These are phyloP conservation scores for Globisporangium camurandrum DNA, from an alignment of 352 stramenopile species.

Conservation along the genomic window DNA sequence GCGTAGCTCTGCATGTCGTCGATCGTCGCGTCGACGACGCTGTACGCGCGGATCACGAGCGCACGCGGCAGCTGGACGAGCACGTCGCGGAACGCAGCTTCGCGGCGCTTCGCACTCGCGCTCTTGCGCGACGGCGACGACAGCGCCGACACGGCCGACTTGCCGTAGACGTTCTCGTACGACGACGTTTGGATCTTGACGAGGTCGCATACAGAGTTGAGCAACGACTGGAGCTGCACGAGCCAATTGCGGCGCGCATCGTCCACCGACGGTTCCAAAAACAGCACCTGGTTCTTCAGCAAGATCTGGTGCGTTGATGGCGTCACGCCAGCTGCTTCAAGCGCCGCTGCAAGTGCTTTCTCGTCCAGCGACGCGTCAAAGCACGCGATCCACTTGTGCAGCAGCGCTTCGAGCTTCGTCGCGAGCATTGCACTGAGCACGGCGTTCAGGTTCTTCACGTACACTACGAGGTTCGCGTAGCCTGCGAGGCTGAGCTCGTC, in stretches of 20 bases:
- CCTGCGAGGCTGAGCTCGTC: conserved; percentile 94
- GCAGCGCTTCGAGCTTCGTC: conserved; percentile 57
- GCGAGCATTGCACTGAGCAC: conserved; percentile 82
- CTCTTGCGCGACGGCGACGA: conserved; percentile 60
- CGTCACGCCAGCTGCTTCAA: conserved; percentile 36
- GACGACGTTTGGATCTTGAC: conserved; percentile 83
- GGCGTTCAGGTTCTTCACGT: conserved; percentile 88
- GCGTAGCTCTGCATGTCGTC: conserved; percentile 90
- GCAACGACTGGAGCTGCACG: conserved; percentile 87
- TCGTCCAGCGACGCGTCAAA: conserved; percentile 61
- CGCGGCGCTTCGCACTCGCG: conserved; percentile 40
- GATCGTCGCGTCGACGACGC: conserved; percentile 65
- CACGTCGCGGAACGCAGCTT: conserved; percentile 69
- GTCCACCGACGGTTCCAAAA: conserved; percentile 92
- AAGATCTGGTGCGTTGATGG: conserved; percentile 89
- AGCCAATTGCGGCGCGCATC: conserved; percentile 87
- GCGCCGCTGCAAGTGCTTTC: conserved; percentile 36
- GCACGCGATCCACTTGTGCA: conserved; percentile 62
- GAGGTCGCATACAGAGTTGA: conserved; percentile 93
- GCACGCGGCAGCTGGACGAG: conserved; percentile 45
- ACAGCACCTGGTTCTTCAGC: conserved; percentile 96
- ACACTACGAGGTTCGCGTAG: conserved; percentile 90
- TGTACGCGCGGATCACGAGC: conserved; percentile 72
- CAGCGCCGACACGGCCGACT: conserved; percentile 45
- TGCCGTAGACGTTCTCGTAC: conserved; percentile 84